A percentile compares a stretch with the other conserved stretches of the same genome.
Evolutionary conservation across 1,284 basidiomycete species (phyloP).

Genomic region (Sparassis latifolia): DNA sequence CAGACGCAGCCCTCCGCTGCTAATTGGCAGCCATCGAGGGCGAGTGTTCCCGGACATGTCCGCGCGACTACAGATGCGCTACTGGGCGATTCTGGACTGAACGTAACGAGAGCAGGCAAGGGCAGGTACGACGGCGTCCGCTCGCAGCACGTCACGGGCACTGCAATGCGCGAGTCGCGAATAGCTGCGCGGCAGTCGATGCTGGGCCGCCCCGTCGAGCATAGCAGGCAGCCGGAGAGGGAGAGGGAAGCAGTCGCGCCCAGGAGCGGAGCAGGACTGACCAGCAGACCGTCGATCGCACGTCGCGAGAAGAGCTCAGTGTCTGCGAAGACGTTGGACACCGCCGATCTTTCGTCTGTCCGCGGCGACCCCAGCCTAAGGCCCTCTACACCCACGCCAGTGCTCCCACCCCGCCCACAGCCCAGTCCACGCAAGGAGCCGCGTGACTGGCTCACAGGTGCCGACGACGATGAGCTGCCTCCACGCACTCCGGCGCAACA

Average conservation of each 20-base stretch:
- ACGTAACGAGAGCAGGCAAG: slow-evolving; percentile 4
- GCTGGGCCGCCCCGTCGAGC: slow-evolving; percentile 3
- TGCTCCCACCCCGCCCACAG: slow-evolving; percentile 20
- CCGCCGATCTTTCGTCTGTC: no score
- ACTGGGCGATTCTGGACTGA: not conserved
- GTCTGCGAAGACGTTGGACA: not conserved
- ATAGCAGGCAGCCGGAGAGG: slow-evolving; percentile 8
- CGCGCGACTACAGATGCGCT: not conserved
- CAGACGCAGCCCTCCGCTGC: slow-evolving; percentile 6
- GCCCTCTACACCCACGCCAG: slow-evolving; percentile 7
- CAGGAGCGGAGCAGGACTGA: slow-evolving; percentile 6
- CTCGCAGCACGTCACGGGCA: slow-evolving; percentile 51
- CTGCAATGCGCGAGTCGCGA: slow-evolving; percentile 42
- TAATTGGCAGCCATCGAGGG: slow-evolving; percentile 1
- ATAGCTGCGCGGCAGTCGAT: slow-evolving; percentile 14
- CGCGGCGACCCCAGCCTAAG: no score
- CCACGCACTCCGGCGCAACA: slow-evolving; percentile 5
- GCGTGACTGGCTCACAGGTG: slow-evolving; percentile 71
- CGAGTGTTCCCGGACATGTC: not conserved
- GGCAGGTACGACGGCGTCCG: slow-evolving; percentile 21
- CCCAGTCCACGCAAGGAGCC: slow-evolving; percentile 17
- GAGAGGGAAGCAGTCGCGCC: not conserved
- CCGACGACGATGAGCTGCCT: slow-evolving; percentile 35
- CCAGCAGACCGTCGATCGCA: slow-evolving; percentile 15
- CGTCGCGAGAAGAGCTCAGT: slow-evolving; percentile 18